Conservation (phyloP, 2,329 filamentous ascomycete genomes). For the Alternaria ethzedia region DNA sequence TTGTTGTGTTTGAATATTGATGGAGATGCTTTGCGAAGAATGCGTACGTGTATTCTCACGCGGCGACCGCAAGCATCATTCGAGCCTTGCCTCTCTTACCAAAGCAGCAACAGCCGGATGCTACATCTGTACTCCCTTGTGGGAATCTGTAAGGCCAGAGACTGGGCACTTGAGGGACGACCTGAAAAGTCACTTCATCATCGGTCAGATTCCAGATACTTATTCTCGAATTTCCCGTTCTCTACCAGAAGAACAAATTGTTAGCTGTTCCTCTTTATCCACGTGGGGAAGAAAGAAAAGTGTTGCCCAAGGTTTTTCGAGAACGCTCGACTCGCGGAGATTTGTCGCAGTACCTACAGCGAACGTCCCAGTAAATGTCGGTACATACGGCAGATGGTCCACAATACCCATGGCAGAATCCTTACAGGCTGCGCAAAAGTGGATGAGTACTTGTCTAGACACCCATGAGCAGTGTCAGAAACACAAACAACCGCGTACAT, state of each 20-base stretch:
- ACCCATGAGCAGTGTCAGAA: background rate
- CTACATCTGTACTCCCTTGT: background rate
- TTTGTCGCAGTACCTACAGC: background rate
- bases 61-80: background rate
- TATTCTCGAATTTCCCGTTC: no score
- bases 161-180: background rate
- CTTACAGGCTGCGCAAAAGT: background rate
- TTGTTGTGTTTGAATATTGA: background rate
- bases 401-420: background rate
- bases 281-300: no score
- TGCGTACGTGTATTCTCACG: background rate
- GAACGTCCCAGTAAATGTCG: background rate
- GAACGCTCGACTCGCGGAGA: background rate
- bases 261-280: no score
- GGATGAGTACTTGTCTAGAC: background rate
- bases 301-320: background rate
- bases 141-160: background rate
- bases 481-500: background rate
- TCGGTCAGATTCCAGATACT: background rate
- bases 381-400: background rate
- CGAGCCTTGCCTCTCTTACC: background rate
- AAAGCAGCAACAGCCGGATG: background rate
- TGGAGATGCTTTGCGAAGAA: background rate
- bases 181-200: no score
- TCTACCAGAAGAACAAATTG: no score